These are phyloP conservation scores for Calocybe gambosa DNA, from an alignment of 1,284 basidiomycete genomes.

Conservation along the genomic window DNA sequence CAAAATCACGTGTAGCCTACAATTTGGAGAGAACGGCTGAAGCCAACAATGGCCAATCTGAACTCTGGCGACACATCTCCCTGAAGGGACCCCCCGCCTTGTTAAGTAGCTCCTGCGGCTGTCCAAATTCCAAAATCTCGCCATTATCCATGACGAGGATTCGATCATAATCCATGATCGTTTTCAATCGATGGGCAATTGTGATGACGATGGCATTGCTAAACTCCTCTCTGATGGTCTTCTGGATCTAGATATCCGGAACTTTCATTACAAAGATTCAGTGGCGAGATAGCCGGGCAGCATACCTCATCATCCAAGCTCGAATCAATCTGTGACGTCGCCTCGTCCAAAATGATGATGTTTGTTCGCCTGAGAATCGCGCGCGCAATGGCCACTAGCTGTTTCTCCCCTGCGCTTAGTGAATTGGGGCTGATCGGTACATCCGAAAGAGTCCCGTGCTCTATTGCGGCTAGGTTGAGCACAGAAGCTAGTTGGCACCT, in stretches of 20 bases:
- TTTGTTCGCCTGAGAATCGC: constrained; percentile 72
- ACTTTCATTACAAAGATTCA: background rate
- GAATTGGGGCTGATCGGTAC: constrained; percentile 66
- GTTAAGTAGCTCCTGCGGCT: constrained; percentile 55
- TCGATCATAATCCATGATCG: constrained; percentile 76
- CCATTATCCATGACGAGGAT: constrained; percentile 74
- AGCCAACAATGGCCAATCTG: constrained; percentile 40
- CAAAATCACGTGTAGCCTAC: constrained; percentile 12
- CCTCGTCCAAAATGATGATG: constrained; percentile 85
- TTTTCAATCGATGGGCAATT: constrained; percentile 74
- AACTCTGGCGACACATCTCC: constrained; percentile 63
- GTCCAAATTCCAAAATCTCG: constrained; percentile 64
- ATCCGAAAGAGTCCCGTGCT: constrained; percentile 42
- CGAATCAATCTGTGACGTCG: constrained; percentile 73
- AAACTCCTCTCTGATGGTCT: constrained; percentile 74
- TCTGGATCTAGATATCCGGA: constrained; percentile 54
- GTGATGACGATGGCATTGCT: constrained; percentile 72
- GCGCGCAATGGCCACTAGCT: constrained; percentile 70
- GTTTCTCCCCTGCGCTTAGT: constrained; percentile 75
- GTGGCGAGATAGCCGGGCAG: constrained; percentile 2
- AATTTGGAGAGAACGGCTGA: background rate
- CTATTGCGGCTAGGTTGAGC: constrained; percentile 28
- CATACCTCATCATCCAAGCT: constrained; percentile 60
- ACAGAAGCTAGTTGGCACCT: constrained; percentile 53
- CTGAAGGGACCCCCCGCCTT: constrained; percentile 58